Percentiles rank a stretch among this genome's conserved stretches.
Evolutionary conservation across 2,329 filamentous ascomycete species (phyloP).

Genomic region (Claviceps sp.): DNA sequence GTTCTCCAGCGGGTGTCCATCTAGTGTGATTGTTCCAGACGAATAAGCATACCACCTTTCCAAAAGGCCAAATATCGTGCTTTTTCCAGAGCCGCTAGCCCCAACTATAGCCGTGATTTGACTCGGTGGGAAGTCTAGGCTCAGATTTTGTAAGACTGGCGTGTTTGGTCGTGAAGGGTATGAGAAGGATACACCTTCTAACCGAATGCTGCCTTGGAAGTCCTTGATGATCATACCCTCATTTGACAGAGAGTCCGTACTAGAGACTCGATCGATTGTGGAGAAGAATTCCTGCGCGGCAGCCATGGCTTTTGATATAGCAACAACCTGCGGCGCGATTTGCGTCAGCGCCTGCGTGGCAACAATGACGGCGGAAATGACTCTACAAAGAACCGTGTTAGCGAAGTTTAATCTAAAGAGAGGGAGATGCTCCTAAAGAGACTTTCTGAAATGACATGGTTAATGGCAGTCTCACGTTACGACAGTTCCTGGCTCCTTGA

Average conservation of each 20-base stretch:
- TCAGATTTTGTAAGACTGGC: neutral
- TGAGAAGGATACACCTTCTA: conserved; percentile 35
- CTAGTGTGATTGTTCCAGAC: conserved; percentile 30
- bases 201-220: conserved; percentile 31
- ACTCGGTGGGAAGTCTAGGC: conserved; percentile 8
- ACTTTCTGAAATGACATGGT: conserved; percentile 15
- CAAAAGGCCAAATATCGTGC: conserved; percentile 41
- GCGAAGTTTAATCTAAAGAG: neutral
- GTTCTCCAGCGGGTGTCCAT: conserved; percentile 27
- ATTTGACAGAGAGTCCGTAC: conserved; percentile 28
- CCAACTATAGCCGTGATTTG: conserved; percentile 44
- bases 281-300: conserved; percentile 33
- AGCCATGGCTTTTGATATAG: conserved; percentile 31
- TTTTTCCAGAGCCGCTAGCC: conserved; percentile 44
- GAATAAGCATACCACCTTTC: conserved; percentile 46
- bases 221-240: conserved; percentile 18
- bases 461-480: conserved; percentile 24
- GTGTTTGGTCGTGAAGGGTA: conserved; percentile 4
- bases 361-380: conserved; percentile 34
- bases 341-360: conserved; percentile 31
- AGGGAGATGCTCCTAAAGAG: neutral
- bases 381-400: conserved; percentile 14
- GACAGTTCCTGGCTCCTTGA: conserved; percentile 29
- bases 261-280: conserved; percentile 31
- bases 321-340: conserved; percentile 32